A percentile compares a stretch with the other conserved stretches of the same genome.
Evolutionary conservation across 345 rosid genomes (phyloP).

Genomic region (Aegle marmelos): DNA sequence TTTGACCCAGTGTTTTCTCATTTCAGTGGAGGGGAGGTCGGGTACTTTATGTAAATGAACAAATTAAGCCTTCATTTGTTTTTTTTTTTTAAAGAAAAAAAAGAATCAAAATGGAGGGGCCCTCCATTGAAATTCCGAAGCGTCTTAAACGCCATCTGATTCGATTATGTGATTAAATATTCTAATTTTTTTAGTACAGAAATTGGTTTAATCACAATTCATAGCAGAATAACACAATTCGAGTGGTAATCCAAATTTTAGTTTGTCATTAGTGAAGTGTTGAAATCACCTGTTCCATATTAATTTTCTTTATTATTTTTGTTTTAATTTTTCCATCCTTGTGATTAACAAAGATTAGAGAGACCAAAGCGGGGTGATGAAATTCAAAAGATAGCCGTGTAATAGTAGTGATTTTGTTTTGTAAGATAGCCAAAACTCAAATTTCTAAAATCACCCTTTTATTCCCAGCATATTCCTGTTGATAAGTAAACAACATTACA

Average conservation of each 20-base stretch:
- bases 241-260: background rate
- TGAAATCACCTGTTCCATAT: background rate
- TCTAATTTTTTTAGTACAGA: too few relatives aligned
- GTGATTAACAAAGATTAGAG: background rate
- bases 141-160: too few relatives aligned
- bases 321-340: too few relatives aligned
- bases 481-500: background rate
- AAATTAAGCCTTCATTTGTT: background rate
- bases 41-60: background rate
- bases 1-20: background rate
- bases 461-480: background rate
- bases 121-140: too few relatives aligned
- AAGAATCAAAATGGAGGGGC: too few relatives aligned
- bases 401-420: background rate
- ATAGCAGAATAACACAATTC: background rate
- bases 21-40: background rate
- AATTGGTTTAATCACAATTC: background rate
- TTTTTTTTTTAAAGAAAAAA: too few relatives aligned
- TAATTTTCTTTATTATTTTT: background rate
- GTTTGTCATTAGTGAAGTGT: background rate
- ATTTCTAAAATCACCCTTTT: background rate
- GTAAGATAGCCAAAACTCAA: background rate
- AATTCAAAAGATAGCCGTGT: background rate
- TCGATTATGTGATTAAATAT: too few relatives aligned
- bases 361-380: background rate